Evolutionary conservation across 2,329 filamentous ascomycete genomes (phyloP).

Genomic region (Diplodia intermedia): DNA sequence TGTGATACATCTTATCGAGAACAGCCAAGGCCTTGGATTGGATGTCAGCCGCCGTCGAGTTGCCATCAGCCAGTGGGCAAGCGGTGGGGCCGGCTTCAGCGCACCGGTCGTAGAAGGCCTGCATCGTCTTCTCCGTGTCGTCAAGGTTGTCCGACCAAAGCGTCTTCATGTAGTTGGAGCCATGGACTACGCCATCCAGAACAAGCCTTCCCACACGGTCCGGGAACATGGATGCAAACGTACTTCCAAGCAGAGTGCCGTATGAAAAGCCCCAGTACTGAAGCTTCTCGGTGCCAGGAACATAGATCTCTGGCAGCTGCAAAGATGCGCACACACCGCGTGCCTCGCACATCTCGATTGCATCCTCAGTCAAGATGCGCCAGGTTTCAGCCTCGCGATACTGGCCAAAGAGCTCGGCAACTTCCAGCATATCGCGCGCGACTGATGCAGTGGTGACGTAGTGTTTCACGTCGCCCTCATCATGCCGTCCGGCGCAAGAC

Average conservation of each 20-base stretch:
- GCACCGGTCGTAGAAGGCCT: conserved; percentile 55
- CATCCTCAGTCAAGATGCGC: conserved; percentile 18
- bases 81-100: conserved; percentile 48
- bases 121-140: conserved; percentile 54
- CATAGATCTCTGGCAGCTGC: conserved; percentile 31
- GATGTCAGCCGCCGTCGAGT: conserved; percentile 46
- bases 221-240: conserved; percentile 50
- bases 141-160: conserved; percentile 51
- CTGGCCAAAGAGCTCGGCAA: conserved; percentile 54
- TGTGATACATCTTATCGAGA: conserved; percentile 48
- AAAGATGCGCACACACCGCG: conserved; percentile 7
- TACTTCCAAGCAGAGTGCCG: conserved; percentile 52
- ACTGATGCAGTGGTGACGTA: conserved; percentile 57
- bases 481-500: conserved; percentile 40
- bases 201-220: conserved; percentile 45
- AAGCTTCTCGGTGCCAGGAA: conserved; percentile 45
- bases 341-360: conserved; percentile 18
- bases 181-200: conserved; percentile 57
- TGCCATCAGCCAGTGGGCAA: conserved; percentile 51
- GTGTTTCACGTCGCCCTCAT: conserved; percentile 48
- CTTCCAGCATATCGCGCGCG: conserved; percentile 58
- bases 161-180: conserved; percentile 46
- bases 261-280: conserved; percentile 59
- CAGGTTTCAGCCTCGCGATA: conserved; percentile 41
- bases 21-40: conserved; percentile 44